A percentile compares a stretch with the other conserved stretches of the same genome.
Conservation (phyloP, 208 protist genomes). For the Crithidia fasciculata region DNA sequence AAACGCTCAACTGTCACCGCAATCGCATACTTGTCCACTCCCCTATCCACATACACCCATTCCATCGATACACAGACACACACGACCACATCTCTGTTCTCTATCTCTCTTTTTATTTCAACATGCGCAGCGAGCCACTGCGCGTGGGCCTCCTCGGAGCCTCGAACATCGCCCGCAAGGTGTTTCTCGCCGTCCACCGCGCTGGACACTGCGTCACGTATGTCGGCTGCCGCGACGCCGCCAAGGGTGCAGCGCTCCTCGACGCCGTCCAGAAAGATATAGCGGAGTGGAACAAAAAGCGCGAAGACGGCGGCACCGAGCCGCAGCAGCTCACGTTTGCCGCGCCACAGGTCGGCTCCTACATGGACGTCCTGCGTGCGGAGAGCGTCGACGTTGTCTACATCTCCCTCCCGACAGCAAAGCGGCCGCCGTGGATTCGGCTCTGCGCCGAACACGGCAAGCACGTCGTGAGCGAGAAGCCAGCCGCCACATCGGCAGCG, state of each 20-base stretch:
- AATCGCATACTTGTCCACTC: too few relatives aligned
- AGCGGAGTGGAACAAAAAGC: conserved; percentile 3
- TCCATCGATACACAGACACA: too few relatives aligned
- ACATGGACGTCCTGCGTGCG: conserved; percentile 58
- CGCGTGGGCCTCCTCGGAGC: conserved; percentile 63
- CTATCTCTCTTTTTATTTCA: neutral
- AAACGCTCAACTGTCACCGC: too few relatives aligned
- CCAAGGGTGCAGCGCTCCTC: conserved; percentile 31
- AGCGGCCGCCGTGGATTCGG: conserved; percentile 59
- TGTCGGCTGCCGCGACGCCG: conserved; percentile 52
- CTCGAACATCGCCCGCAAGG: conserved; percentile 40
- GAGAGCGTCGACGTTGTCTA: conserved; percentile 73
- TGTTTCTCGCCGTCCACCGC: conserved; percentile 44
- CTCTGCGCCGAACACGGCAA: conserved; percentile 61
- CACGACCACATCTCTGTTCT: too few relatives aligned
- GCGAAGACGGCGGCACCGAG: conserved; percentile 2
- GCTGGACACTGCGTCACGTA: conserved; percentile 48
- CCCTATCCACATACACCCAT: too few relatives aligned
- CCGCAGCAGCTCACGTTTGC: conserved; percentile 17
- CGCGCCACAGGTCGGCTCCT: conserved; percentile 40
- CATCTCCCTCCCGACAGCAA: conserved; percentile 60
- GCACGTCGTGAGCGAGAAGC: conserved; percentile 80
- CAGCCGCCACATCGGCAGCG: conserved; percentile 36
- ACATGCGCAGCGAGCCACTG: conserved; percentile 32
- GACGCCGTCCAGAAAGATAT: conserved; percentile 26